Evolutionary conservation across 768 basidiomycete genomes (phyloP).

Genomic region (Rhodotorula graminis): DNA sequence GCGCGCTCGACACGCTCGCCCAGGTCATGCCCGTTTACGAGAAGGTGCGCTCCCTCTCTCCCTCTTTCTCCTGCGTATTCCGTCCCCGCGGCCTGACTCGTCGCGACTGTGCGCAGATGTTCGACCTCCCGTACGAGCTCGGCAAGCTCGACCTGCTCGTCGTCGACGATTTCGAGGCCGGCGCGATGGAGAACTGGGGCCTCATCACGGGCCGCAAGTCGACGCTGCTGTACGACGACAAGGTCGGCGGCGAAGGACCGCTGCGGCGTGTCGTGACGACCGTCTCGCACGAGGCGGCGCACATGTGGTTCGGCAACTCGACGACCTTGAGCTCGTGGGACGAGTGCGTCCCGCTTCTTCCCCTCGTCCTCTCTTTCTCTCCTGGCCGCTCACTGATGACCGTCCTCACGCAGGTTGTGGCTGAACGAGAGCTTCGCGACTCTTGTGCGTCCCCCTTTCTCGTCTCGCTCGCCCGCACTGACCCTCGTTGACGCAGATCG

Average conservation of each 20-base stretch:
- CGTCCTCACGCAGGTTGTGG: constrained; percentile 44
- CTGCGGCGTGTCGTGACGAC: constrained; percentile 71
- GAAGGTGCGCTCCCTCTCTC: constrained; percentile 51
- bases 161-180: constrained; percentile 82
- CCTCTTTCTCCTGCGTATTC: too few relatives aligned
- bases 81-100: too few relatives aligned
- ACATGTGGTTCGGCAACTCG: constrained; percentile 64
- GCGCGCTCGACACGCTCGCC: constrained; percentile 80
- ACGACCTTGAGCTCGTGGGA: constrained; percentile 56
- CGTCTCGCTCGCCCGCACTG: too few relatives aligned
- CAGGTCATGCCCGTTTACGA: constrained; percentile 84
- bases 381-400: too few relatives aligned
- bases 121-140: constrained; percentile 84
- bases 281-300: constrained; percentile 67
- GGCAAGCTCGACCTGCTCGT: constrained; percentile 92
- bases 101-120: constrained; percentile 44
- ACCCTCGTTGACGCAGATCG: constrained; percentile 53
- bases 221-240: constrained; percentile 72
- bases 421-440: constrained; percentile 40
- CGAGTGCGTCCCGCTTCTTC: neutral
- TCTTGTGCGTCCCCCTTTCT: constrained; percentile 44
- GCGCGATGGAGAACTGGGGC: constrained; percentile 71
- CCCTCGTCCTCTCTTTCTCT: neutral
- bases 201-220: constrained; percentile 79
- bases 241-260: constrained; percentile 63